Conservation (phyloP, 1,284 basidiomycete species). For the Trichosporon ovoides region DNA sequence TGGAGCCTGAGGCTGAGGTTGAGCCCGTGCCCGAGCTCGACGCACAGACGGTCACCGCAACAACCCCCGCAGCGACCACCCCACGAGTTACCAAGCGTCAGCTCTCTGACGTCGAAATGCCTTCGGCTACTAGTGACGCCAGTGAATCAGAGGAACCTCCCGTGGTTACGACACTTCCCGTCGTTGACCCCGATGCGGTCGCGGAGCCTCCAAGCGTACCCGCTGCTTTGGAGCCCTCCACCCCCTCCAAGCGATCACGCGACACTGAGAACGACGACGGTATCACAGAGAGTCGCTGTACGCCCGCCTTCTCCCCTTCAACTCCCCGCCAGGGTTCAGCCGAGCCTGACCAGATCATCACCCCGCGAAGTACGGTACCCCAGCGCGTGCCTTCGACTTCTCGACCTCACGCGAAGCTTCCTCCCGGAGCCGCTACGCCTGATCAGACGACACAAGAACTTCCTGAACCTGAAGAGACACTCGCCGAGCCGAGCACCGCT, state of each 20-base stretch:
- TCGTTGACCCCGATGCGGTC: background rate
- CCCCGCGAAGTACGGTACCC: background rate
- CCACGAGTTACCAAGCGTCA: background rate
- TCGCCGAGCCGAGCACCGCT: background rate
- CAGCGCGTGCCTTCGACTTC: slow-evolving; percentile 4
- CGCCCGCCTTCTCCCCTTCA: background rate
- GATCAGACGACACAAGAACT: slow-evolving; percentile 13
- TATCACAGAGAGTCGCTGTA: background rate
- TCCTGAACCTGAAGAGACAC: background rate
- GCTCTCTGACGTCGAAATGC: background rate
- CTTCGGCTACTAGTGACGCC: background rate
- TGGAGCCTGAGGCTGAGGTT: background rate
- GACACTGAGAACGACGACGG: slow-evolving; percentile 5
- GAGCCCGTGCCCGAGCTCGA: slow-evolving; percentile 24
- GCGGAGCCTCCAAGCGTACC: background rate
- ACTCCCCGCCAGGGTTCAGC: background rate
- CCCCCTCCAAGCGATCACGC: slow-evolving; percentile 15
- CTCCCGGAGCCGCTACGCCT: slow-evolving; percentile 16
- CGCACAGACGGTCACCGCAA: slow-evolving; percentile 4
- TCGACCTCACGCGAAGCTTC: slow-evolving; percentile 9
- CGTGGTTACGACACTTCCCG: background rate
- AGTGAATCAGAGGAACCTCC: background rate
- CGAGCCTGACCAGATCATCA: slow-evolving; percentile 1
- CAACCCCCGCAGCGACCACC: background rate
- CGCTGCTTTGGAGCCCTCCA: background rate